Evolutionary conservation across 2,329 filamentous ascomycete genomes (phyloP).

Genomic region (Pseudopithomyces chartarum): DNA sequence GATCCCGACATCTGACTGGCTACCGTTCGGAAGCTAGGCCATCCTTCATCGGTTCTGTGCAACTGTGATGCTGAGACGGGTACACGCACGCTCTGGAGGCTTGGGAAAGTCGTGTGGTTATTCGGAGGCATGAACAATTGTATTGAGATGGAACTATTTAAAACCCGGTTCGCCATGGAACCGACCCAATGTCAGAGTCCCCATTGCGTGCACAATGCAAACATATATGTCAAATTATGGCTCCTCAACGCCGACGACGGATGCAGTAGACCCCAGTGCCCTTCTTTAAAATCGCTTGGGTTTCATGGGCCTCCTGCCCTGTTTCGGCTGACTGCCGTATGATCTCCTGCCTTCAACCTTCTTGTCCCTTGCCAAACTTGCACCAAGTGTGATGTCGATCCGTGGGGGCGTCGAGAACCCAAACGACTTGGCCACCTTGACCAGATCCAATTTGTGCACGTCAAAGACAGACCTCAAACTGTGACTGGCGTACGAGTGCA

Average conservation of each 20-base stretch:
- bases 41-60: constrained; percentile 10
- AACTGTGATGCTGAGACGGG: not conserved
- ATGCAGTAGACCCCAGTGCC: not conserved
- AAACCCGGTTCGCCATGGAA: no score
- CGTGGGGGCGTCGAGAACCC: constrained; percentile 78
- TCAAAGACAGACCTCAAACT: constrained; percentile 83
- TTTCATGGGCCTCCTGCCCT: constrained; percentile 61
- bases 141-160: not conserved
- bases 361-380: constrained; percentile 77
- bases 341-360: constrained; percentile 65
- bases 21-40: not conserved
- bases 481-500: constrained; percentile 93
- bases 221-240: not conserved
- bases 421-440: constrained; percentile 84
- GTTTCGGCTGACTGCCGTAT: constrained; percentile 79
- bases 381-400: constrained; percentile 77
- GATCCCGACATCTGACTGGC: not conserved
- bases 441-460: constrained; percentile 78
- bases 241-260: not conserved
- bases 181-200: no score
- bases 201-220: no score
- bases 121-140: not conserved
- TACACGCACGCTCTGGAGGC: not conserved
- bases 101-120: not conserved
- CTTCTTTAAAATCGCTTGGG: constrained; percentile 39